Evolutionary conservation across 306 rosid genomes (phyloP).

Genomic region (Lagenaria siceraria): DNA sequence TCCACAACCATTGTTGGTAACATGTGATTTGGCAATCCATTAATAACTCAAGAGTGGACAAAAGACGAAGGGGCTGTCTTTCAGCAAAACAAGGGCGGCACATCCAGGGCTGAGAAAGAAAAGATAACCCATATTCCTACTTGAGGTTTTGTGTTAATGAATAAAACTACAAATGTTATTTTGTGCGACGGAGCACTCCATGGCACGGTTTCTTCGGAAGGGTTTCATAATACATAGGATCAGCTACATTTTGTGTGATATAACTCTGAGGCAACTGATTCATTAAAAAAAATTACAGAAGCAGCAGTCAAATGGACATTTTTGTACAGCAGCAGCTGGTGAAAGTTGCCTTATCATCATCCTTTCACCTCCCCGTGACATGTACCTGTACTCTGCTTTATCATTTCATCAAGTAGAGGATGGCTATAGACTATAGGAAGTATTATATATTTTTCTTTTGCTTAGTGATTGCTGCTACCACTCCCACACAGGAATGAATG

Average conservation of each 20-base stretch:
- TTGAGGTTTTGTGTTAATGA: constrained; percentile 52
- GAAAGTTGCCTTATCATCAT: constrained; percentile 28
- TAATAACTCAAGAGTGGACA: constrained; percentile 22
- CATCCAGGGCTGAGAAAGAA: constrained; percentile 65
- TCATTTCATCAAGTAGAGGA: constrained; percentile 4
- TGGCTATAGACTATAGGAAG: background rate
- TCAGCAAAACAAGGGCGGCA: constrained; percentile 40
- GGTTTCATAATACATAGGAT: constrained; percentile 34
- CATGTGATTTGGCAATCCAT: constrained; percentile 13
- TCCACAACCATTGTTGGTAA: constrained; percentile 24
- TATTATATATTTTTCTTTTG: background rate
- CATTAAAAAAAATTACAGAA: constrained; percentile 17
- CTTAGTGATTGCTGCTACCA: background rate
- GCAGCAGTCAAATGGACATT: constrained; percentile 4
- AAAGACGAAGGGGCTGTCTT: constrained; percentile 32
- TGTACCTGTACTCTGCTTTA: constrained; percentile 56
- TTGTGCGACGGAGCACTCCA: constrained; percentile 24
- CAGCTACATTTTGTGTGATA: constrained; percentile 2
- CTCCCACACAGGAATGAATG: background rate
- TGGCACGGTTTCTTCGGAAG: constrained; percentile 71
- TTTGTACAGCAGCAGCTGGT: constrained; percentile 42
- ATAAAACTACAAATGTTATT: constrained; percentile 21
- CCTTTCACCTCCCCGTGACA: constrained; percentile 73
- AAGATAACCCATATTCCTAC: constrained; percentile 62
- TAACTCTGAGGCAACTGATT: constrained; percentile 6